Evolutionary conservation across 495 filamentous ascomycete species (phyloP).

Genomic region (Hypoxylon lienhwacheense): DNA sequence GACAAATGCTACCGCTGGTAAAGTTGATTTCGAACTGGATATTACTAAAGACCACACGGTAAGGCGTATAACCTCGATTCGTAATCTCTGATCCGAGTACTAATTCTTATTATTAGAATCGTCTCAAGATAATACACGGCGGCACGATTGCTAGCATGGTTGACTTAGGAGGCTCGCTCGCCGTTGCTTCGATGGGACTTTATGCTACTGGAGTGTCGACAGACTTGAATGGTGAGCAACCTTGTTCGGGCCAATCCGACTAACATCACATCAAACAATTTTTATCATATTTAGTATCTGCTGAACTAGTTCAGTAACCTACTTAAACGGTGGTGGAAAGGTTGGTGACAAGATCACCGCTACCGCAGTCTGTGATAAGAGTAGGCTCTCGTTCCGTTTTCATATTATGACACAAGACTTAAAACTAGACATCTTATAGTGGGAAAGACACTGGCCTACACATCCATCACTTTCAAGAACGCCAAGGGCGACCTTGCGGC

Average conservation of each 20-base stretch:
- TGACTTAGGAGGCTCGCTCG: conserved; percentile 89
- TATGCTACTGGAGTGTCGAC: conserved; percentile 91
- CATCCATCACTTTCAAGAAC: conserved; percentile 77
- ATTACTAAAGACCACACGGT: conserved; percentile 90
- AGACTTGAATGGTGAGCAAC: conserved; percentile 77
- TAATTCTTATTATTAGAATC: conserved; percentile 61
- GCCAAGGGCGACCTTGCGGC: conserved; percentile 76
- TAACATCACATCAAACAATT: neutral
- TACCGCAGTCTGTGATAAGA: conserved; percentile 78
- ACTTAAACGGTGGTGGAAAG: conserved; percentile 79
- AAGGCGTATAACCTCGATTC: conserved; percentile 19
- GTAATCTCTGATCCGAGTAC: neutral
- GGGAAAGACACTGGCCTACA: conserved; percentile 90
- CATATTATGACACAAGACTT: neutral
- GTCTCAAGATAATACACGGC: conserved; percentile 87
- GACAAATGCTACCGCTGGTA: conserved; percentile 72
- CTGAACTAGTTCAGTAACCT: conserved; percentile 71
- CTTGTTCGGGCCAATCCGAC: too few relatives aligned
- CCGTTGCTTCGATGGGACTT: conserved; percentile 86
- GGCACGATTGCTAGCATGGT: conserved; percentile 96
- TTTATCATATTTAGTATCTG: too few relatives aligned
- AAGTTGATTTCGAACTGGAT: conserved; percentile 83
- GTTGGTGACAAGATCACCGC: conserved; percentile 76
- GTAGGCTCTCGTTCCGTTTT: conserved; percentile 50
- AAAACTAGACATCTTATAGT: conserved; percentile 55